These are phyloP conservation scores for Cyphellophora attinorum DNA, from an alignment of 2,329 filamentous ascomycete genomes.

Conservation along the genomic window DNA sequence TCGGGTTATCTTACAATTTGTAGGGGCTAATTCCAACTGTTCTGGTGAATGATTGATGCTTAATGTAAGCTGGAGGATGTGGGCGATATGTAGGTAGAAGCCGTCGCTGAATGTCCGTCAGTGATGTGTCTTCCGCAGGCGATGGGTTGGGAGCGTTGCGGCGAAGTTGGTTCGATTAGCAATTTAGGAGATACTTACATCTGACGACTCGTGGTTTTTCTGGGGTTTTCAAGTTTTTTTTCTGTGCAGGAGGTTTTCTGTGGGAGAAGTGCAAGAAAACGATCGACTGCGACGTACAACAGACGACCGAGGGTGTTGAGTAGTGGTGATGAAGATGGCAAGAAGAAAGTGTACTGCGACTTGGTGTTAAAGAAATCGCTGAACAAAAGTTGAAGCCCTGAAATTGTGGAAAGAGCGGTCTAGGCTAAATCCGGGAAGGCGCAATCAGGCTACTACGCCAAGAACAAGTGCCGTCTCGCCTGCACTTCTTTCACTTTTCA, in stretches of 20 bases:
- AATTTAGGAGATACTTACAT: too few relatives aligned
- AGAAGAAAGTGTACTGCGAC: constrained; percentile 4
- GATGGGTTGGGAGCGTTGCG: too few relatives aligned
- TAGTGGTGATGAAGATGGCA: constrained; percentile 12
- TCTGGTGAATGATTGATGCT: background rate
- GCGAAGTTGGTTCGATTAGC: too few relatives aligned
- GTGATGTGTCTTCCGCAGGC: too few relatives aligned
- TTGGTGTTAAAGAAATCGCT: constrained; percentile 5
- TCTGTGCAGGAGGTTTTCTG: constrained; percentile 24
- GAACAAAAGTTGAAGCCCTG: constrained; percentile 15
- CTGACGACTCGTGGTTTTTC: constrained; percentile 22
- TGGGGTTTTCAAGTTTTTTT: constrained; percentile 29
- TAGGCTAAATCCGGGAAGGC: constrained; percentile 8
- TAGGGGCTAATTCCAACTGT: background rate
- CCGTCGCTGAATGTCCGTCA: too few relatives aligned
- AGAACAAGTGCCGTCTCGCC: too few relatives aligned
- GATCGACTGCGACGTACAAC: constrained; percentile 16
- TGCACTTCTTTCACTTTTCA: too few relatives aligned
- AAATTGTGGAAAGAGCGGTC: constrained; percentile 9
- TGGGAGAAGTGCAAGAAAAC: constrained; percentile 20
- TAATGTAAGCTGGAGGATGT: constrained; percentile 2
- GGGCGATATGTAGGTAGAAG: too few relatives aligned
- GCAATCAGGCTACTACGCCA: too few relatives aligned
- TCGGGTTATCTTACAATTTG: constrained; percentile 8
- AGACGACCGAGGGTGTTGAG: constrained; percentile 18